A percentile compares a stretch with the other conserved stretches of the same genome.
These are phyloP conservation scores for Deakozyma indianensis DNA, from an alignment of 805 yeast genomes.

Conservation along the genomic window DNA sequence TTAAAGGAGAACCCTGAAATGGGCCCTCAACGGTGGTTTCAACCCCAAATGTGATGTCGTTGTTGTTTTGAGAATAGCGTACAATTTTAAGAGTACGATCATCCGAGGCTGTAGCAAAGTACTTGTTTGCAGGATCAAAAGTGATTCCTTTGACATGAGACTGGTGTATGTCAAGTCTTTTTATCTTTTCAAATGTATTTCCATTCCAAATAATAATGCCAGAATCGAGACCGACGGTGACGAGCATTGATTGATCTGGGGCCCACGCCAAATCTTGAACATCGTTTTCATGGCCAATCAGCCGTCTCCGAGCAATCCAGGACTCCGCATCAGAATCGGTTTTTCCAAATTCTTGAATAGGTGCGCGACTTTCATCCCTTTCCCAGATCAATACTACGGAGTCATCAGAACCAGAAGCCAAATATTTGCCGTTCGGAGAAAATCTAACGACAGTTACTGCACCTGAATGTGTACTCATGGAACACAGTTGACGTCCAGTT, in stretches of 20 bases:
- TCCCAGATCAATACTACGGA: constrained; percentile 88
- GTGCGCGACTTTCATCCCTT: constrained; percentile 51
- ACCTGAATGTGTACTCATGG: constrained; percentile 92
- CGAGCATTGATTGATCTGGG: constrained; percentile 80
- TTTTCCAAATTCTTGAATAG: constrained; percentile 50
- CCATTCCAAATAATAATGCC: constrained; percentile 93
- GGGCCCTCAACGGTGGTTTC: constrained; percentile 79
- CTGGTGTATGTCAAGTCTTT: constrained; percentile 83
- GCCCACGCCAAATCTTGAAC: constrained; percentile 98
- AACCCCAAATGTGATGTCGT: constrained; percentile 68
- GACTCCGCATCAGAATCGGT: constrained; percentile 65
- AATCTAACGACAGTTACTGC: constrained; percentile 90
- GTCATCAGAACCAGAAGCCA: constrained; percentile 95
- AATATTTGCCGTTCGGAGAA: constrained; percentile 79
- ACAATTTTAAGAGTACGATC: constrained; percentile 84
- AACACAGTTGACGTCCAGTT: constrained; percentile 45
- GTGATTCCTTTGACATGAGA: constrained; percentile 93
- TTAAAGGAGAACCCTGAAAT: constrained; percentile 75
- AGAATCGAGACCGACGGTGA: constrained; percentile 89
- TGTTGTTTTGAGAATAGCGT: constrained; percentile 62
- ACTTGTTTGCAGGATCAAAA: constrained; percentile 96
- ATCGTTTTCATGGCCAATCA: constrained; percentile 95
- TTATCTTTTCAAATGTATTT: constrained; percentile 74
- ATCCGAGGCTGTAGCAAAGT: constrained; percentile 93
- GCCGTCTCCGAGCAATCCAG: constrained; percentile 85